These are phyloP conservation scores for Capronia epimyces DNA, from an alignment of 2,329 filamentous ascomycete species.

Conservation along the genomic window DNA sequence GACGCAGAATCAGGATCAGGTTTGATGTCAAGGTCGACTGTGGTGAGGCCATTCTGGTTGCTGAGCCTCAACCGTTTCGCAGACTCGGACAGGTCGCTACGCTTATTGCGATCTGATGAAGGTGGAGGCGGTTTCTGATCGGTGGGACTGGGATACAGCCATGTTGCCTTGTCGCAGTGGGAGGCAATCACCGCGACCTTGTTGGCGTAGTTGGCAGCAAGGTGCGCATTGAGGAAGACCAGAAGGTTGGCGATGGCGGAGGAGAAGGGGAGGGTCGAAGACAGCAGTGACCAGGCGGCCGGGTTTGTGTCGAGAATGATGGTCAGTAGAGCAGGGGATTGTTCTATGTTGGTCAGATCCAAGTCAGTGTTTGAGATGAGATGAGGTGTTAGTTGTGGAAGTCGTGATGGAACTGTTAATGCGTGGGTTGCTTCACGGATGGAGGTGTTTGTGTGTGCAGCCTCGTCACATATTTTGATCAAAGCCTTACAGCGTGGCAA, in stretches of 20 bases:
- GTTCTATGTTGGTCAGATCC: slow-evolving; percentile 33
- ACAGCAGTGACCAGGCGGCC: slow-evolving; percentile 79
- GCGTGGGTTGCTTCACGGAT: background rate
- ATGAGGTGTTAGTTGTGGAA: slow-evolving; percentile 3
- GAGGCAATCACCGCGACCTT: slow-evolving; percentile 87
- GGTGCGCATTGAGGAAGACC: slow-evolving; percentile 93
- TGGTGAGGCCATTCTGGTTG: slow-evolving; percentile 21
- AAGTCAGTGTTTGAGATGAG: background rate
- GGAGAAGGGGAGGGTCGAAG: slow-evolving; percentile 68
- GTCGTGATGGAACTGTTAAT: background rate
- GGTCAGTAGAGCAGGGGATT: slow-evolving; percentile 74
- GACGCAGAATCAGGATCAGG: slow-evolving; percentile 10
- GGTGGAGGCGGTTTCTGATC: slow-evolving; percentile 16
- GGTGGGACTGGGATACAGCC: slow-evolving; percentile 69
- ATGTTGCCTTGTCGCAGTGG: slow-evolving; percentile 77
- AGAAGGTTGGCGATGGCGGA: slow-evolving; percentile 82
- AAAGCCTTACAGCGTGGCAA: background rate
- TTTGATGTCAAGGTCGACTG: slow-evolving; percentile 21
- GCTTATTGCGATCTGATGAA: slow-evolving; percentile 19
- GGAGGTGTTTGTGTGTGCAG: background rate
- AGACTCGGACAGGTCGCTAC: slow-evolving; percentile 19
- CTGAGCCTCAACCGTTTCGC: slow-evolving; percentile 25
- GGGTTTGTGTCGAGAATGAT: slow-evolving; percentile 96
- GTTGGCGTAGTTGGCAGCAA: slow-evolving; percentile 89
- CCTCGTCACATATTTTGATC: too few relatives aligned